These are phyloP conservation scores for Helianthus annuus DNA, from an alignment of 129 eudicot species.

Conservation along the genomic window DNA sequence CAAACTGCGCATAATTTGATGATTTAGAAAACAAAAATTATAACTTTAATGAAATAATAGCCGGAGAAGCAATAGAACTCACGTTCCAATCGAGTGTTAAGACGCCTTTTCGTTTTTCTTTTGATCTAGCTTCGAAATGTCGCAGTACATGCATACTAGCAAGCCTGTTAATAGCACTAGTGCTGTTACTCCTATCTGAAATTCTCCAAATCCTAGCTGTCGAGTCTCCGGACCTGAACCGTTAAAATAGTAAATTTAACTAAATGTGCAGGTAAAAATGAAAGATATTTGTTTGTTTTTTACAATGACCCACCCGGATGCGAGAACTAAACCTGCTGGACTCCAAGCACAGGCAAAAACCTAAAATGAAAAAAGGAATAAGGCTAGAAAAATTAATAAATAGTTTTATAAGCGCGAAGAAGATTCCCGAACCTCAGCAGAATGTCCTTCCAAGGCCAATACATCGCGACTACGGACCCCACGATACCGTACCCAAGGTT, in stretches of 20 bases:
- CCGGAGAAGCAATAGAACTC: slow-evolving; percentile 31
- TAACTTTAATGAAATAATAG: not conserved
- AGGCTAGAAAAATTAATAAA: slow-evolving; percentile 1
- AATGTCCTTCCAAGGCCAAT: slow-evolving; percentile 54
- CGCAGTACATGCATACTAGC: slow-evolving; percentile 34
- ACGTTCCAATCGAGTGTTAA: slow-evolving; percentile 69
- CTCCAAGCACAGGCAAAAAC: slow-evolving; percentile 70
- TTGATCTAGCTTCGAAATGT: slow-evolving; percentile 40
- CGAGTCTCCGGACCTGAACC: slow-evolving; percentile 57
- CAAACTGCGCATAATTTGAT: slow-evolving; percentile 37
- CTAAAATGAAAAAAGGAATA: slow-evolving; percentile 27
- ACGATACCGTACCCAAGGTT: slow-evolving; percentile 25
- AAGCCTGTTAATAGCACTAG: slow-evolving; percentile 21
- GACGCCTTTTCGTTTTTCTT: slow-evolving; percentile 39
- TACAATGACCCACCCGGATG: slow-evolving; percentile 54
- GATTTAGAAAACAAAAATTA: slow-evolving; percentile 3
- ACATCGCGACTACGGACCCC: slow-evolving; percentile 46
- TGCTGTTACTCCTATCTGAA: slow-evolving; percentile 22
- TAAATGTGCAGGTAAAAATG: not conserved
- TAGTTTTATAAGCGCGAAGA: slow-evolving; percentile 1
- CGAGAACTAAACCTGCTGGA: slow-evolving; percentile 59
- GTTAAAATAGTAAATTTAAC: not conserved
- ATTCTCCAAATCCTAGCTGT: slow-evolving; percentile 68
- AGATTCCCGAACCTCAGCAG: slow-evolving; percentile 50
- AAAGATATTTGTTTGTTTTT: not conserved